Percentiles rank a stretch among this genome's conserved stretches.
These are phyloP conservation scores for Angomonas ambiguus DNA, from an alignment of 208 protist genomes.

Conservation along the genomic window DNA sequence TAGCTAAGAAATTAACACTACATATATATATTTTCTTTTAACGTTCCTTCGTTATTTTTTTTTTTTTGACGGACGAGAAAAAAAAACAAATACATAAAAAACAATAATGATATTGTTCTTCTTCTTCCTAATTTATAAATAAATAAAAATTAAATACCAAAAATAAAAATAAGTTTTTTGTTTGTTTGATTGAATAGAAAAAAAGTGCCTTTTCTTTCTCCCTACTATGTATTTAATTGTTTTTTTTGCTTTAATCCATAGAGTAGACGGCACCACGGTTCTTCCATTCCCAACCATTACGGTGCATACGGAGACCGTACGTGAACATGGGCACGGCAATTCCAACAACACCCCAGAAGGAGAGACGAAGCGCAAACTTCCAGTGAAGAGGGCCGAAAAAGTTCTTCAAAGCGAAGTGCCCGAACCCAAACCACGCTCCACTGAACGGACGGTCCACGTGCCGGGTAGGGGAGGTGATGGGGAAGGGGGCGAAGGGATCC, in stretches of 20 bases:
- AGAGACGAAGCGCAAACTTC: constrained; percentile 56
- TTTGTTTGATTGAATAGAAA: too few species aligned
- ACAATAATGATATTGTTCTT: background rate
- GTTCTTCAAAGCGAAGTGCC: constrained; percentile 78
- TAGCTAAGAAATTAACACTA: background rate
- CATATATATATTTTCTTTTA: constrained; percentile 5
- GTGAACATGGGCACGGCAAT: constrained; percentile 34
- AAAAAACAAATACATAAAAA: constrained; percentile 6
- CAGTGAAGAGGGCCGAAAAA: constrained; percentile 73
- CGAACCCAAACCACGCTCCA: constrained; percentile 78
- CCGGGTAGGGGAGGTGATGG: constrained; percentile 50
- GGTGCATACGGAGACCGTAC: constrained; percentile 76
- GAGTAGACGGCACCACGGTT: constrained; percentile 79
- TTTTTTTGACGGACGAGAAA: constrained; percentile 7
- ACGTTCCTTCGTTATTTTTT: too few species aligned
- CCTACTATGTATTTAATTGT: background rate
- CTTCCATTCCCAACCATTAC: constrained; percentile 87
- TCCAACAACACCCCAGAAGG: constrained; percentile 48
- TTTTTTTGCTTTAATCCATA: constrained; percentile 52
- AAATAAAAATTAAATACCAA: constrained; percentile 16
- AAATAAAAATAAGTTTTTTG: constrained; percentile 3
- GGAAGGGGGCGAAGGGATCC: constrained; percentile 72
- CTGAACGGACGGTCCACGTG: constrained; percentile 57
- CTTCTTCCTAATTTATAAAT: background rate
- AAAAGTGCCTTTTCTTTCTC: constrained; percentile 3